Percentiles rank a stretch among this genome's conserved stretches.
phyloP scores from a whole-genome alignment of 192 early-diverging fungal genomes.

The Dispira simplex region DNA sequence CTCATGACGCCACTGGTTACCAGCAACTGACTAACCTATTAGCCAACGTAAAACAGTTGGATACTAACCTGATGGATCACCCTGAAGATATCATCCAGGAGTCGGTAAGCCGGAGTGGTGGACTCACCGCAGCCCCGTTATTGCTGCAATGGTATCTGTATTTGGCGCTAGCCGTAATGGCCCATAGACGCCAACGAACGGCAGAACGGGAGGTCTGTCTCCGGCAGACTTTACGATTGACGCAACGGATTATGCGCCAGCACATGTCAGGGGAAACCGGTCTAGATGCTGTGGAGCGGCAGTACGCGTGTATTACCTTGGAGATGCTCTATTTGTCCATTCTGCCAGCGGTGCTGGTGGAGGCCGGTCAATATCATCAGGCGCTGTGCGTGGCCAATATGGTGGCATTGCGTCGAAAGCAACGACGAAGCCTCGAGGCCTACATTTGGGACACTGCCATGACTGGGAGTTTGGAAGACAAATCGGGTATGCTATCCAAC shows the following conservation, averaged over 20 bases:
- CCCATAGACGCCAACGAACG: background rate
- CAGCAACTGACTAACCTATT: background rate
- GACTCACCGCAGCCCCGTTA: background rate
- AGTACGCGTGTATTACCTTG: background rate
- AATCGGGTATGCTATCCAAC: too few species aligned
- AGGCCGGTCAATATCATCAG: background rate
- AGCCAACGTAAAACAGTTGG: background rate
- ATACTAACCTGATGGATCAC: background rate
- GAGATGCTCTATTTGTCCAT: conserved; percentile 1
- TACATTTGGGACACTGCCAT: background rate
- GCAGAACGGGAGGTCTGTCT: background rate
- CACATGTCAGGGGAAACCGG: conserved; percentile 1
- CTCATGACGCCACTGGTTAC: background rate
- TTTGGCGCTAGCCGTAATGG: background rate
- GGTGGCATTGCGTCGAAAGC: background rate
- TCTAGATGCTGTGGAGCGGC: background rate
- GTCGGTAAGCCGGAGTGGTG: too few species aligned
- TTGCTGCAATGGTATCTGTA: conserved; percentile 4
- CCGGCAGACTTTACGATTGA: background rate
- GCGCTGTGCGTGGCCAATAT: background rate
- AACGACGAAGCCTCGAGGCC: background rate
- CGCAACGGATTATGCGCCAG: background rate
- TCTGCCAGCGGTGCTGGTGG: conserved; percentile 1
- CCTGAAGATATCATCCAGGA: too few species aligned
- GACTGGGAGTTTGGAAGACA: background rate